phyloP scores from a whole-genome alignment of 2,329 filamentous ascomycete genomes.

The Microcera coccophila region DNA sequence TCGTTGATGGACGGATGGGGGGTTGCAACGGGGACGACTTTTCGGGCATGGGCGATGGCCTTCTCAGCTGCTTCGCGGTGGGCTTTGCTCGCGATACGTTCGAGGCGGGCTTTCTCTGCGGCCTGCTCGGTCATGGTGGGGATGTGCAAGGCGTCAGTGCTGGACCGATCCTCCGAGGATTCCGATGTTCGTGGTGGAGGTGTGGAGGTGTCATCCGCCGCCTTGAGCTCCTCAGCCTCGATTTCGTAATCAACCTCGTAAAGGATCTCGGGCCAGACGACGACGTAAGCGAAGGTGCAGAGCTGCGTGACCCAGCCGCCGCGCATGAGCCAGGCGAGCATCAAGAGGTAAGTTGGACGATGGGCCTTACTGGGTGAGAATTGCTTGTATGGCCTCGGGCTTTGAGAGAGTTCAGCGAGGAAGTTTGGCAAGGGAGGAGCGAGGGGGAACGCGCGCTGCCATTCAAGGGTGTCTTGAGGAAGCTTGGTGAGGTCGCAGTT shows the following conservation, averaged over 20 bases:
- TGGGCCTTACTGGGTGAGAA: conserved; percentile 87
- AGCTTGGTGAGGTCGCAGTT: conserved; percentile 77
- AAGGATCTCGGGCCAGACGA: conserved; percentile 78
- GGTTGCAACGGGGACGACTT: conserved; percentile 46
- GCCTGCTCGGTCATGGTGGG: conserved; percentile 51
- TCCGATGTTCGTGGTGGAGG: conserved; percentile 24
- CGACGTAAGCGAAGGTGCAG: conserved; percentile 84
- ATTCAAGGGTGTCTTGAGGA: conserved; percentile 64
- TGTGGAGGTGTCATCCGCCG: conserved; percentile 26
- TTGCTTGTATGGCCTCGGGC: conserved; percentile 75
- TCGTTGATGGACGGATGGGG: conserved; percentile 54
- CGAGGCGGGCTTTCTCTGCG: conserved; percentile 58
- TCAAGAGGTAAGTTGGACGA: conserved; percentile 80
- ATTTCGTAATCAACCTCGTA: conserved; percentile 72
- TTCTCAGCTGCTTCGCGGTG: conserved; percentile 54
- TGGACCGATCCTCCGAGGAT: conserved; percentile 24
- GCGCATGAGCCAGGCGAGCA: conserved; percentile 88
- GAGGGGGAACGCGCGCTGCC: conserved; percentile 75
- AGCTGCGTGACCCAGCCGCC: conserved; percentile 93
- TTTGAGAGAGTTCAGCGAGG: conserved; percentile 74
- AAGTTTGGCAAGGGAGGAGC: conserved; percentile 82
- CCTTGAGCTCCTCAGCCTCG: conserved; percentile 59
- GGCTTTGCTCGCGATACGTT: conserved; percentile 54
- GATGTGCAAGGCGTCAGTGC: conserved; percentile 19
- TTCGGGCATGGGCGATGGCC: conserved; percentile 52